These are phyloP conservation scores for Eimeria zaria DNA, from an alignment of 169 alveolate species.

Conservation along the genomic window DNA sequence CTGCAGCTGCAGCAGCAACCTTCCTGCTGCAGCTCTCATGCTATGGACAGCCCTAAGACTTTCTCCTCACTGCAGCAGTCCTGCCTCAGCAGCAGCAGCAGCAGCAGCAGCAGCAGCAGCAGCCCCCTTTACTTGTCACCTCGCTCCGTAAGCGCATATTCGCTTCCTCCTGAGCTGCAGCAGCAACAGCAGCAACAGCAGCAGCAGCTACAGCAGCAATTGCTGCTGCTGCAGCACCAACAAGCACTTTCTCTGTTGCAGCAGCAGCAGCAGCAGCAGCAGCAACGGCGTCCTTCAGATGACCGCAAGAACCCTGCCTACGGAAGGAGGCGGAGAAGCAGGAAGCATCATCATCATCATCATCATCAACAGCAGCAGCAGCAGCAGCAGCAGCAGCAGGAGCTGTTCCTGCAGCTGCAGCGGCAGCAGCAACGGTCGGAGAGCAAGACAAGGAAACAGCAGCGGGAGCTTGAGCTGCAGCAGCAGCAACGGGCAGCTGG, in stretches of 20 bases:
- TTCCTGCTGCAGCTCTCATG: no score
- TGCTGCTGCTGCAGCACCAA: neutral
- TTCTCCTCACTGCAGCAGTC: no score
- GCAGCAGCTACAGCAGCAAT: constrained; percentile 86
- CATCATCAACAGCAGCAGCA: constrained; percentile 27
- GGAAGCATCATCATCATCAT: neutral
- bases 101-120: constrained; percentile 23
- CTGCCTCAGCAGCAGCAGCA: neutral
- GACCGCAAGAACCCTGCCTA: neutral
- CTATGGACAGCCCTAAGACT: no score
- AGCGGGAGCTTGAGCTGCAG: constrained; percentile 28
- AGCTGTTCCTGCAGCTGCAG: constrained; percentile 6
- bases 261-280: neutral
- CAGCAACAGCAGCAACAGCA: constrained; percentile 82
- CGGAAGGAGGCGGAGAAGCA: neutral
- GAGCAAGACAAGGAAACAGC: neutral
- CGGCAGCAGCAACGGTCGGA: constrained; percentile 22
- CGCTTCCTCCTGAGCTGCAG: no score
- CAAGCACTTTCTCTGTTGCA: neutral
- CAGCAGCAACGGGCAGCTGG: constrained; percentile 37
- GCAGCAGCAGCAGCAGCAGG: constrained; percentile 40
- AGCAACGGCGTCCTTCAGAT: neutral
- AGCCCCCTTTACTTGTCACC: constrained; percentile 94
- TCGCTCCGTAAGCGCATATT: no score
- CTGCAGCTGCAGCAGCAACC: constrained; percentile 9